Conservation (phyloP, 2,329 filamentous ascomycete genomes). For the Ascocoryne sarcoides region DNA sequence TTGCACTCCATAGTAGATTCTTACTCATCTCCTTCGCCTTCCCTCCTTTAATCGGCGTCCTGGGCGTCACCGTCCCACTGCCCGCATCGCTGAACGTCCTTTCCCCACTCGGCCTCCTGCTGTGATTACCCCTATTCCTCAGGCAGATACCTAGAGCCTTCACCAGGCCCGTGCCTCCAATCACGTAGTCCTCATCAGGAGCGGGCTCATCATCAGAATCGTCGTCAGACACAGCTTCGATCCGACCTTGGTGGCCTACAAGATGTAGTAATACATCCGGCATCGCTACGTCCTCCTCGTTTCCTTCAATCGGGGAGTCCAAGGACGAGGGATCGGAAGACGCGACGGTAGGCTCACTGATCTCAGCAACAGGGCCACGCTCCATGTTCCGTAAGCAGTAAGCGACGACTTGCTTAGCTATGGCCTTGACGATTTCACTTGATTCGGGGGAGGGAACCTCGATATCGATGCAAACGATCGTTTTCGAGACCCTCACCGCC, state of each 20-base stretch:
- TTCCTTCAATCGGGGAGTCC: too few relatives aligned
- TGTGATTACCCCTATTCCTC: constrained; percentile 65
- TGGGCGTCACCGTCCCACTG: constrained; percentile 39
- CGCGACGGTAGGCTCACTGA: constrained; percentile 35
- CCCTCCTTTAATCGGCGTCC: constrained; percentile 35
- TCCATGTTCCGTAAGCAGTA: constrained; percentile 93
- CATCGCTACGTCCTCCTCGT: constrained; percentile 48
- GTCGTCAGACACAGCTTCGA: constrained; percentile 31
- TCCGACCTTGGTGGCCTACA: constrained; percentile 56
- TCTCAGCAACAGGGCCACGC: constrained; percentile 58
- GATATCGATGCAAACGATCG: constrained; percentile 83
- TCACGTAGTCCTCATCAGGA: constrained; percentile 89
- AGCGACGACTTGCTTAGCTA: constrained; percentile 89
- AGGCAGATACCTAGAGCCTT: constrained; percentile 89
- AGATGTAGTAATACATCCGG: constrained; percentile 82
- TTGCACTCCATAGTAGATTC: constrained; percentile 74
- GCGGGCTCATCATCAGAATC: constrained; percentile 56
- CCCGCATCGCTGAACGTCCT: constrained; percentile 19
- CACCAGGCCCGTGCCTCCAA: constrained; percentile 89
- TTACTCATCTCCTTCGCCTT: constrained; percentile 92
- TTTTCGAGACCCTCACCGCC: constrained; percentile 73
- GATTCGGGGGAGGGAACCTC: constrained; percentile 74
- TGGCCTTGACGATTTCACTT: constrained; percentile 84
- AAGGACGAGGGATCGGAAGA: constrained; percentile 28
- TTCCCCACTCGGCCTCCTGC: constrained; percentile 33